Evolutionary conservation across 2,329 filamentous ascomycete species (phyloP).

Genomic region (Fusarium aywerte): DNA sequence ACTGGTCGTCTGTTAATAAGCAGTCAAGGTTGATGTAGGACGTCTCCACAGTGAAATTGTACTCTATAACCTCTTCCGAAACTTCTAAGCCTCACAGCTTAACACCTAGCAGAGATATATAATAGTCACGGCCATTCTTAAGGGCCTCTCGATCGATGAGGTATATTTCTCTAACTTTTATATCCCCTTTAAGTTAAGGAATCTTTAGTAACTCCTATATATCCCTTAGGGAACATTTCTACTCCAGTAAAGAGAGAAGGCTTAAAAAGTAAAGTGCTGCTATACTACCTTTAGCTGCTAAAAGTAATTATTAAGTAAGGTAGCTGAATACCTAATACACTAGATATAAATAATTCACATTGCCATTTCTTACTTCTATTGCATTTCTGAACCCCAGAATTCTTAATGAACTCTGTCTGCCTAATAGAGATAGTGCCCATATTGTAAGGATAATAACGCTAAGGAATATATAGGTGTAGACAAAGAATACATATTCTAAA

Average conservation of each 20-base stretch:
- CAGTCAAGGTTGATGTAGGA: too few relatives aligned
- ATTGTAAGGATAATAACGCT: not conserved
- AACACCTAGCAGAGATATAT: too few relatives aligned
- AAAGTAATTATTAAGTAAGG: not conserved
- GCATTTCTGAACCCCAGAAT: not conserved
- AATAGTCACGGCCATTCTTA: too few relatives aligned
- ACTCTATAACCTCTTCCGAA: too few relatives aligned
- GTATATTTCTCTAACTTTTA: too few relatives aligned
- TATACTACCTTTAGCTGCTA: not conserved
- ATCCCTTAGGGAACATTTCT: not conserved
- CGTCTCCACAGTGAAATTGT: too few relatives aligned
- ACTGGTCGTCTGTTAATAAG: too few relatives aligned
- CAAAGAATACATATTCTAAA: not conserved
- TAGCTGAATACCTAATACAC: not conserved
- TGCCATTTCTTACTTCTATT: not conserved
- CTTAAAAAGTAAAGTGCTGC: not conserved
- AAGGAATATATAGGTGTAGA: not conserved
- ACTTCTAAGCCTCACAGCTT: too few relatives aligned
- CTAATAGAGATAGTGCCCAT: not conserved
- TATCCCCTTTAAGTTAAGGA: not conserved
- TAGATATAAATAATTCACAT: not conserved
- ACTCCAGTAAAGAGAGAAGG: not conserved
- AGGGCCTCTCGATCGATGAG: too few relatives aligned
- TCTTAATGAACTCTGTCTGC: not conserved
- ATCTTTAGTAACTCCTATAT: slow-evolving; percentile 2